A percentile compares a stretch with the other conserved stretches of the same genome.
Evolutionary conservation across 2,329 filamentous ascomycete genomes (phyloP).

Genomic region (Rutstroemia sydowiana): DNA sequence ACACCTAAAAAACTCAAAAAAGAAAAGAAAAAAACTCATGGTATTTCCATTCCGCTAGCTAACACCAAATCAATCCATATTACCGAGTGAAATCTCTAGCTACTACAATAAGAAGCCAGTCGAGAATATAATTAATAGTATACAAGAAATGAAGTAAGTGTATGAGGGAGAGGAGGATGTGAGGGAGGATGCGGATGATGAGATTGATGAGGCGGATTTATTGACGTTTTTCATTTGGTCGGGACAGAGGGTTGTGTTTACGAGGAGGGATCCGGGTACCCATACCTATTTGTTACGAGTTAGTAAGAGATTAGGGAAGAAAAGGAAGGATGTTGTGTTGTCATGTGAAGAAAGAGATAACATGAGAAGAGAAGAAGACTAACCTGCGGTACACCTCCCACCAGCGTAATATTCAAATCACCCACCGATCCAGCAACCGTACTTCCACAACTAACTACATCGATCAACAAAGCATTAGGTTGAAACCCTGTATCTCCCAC

Average conservation of each 20-base stretch:
- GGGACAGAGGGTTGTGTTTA: constrained; percentile 10
- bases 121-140: not conserved
- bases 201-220: not conserved
- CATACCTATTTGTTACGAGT: not conserved
- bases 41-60: too few relatives aligned
- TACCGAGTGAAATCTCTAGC: too few relatives aligned
- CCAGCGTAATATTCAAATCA: not conserved
- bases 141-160: not conserved
- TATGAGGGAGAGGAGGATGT: not conserved
- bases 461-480: constrained; percentile 11
- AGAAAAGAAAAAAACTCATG: too few relatives aligned
- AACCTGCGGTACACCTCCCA: constrained; percentile 4
- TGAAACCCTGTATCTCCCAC: constrained; percentile 13
- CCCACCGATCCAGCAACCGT: not conserved
- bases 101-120: too few relatives aligned
- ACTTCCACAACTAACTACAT: constrained; percentile 8
- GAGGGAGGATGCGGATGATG: not conserved
- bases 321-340: not conserved
- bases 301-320: not conserved
- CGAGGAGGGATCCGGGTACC: constrained; percentile 2
- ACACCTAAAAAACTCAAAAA: too few relatives aligned
- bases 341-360: not conserved
- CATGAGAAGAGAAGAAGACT: not conserved
- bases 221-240: constrained; percentile 8
- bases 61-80: too few relatives aligned